A percentile compares a stretch with the other conserved stretches of the same genome.
phyloP scores from a whole-genome alignment of 2,329 filamentous ascomycete species.

The Aureobasidium pullulans region DNA sequence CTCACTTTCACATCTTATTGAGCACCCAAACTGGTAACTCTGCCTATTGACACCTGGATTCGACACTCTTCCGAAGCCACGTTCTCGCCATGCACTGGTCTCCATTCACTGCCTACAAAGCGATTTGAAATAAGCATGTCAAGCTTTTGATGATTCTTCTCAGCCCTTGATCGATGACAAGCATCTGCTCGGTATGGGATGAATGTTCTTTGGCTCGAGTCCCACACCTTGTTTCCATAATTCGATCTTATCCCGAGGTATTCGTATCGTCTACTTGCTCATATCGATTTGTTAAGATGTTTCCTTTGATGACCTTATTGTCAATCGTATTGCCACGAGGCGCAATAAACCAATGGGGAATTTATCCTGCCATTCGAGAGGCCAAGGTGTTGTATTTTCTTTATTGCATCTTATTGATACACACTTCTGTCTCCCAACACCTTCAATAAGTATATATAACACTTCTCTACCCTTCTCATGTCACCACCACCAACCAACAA shows the following conservation, averaged over 20 bases:
- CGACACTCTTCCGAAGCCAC: slow-evolving; percentile 6
- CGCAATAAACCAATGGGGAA: neutral
- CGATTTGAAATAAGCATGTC: neutral
- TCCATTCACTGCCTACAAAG: slow-evolving; percentile 5
- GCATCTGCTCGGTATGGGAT: neutral
- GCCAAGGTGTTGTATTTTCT: slow-evolving; percentile 7
- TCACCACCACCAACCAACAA: slow-evolving; percentile 19
- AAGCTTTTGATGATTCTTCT: neutral
- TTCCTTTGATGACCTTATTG: slow-evolving; percentile 7
- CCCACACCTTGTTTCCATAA: neutral
- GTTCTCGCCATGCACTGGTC: neutral
- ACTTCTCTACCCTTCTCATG: slow-evolving; percentile 16
- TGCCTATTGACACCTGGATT: slow-evolving; percentile 18
- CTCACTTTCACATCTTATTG: slow-evolving; percentile 17
- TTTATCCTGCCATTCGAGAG: neutral
- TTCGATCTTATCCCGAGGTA: neutral
- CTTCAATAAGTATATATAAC: neutral
- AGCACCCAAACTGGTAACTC: slow-evolving; percentile 15
- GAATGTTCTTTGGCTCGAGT: neutral
- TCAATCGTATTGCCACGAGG: neutral
- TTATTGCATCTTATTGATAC: slow-evolving; percentile 16
- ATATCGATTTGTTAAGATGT: neutral
- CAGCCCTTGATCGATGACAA: slow-evolving; percentile 6
- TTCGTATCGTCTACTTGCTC: neutral
- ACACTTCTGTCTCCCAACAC: slow-evolving; percentile 13